These are phyloP conservation scores for Biscogniauxia mediterranea DNA, from an alignment of 2,329 filamentous ascomycete genomes.

Conservation along the genomic window DNA sequence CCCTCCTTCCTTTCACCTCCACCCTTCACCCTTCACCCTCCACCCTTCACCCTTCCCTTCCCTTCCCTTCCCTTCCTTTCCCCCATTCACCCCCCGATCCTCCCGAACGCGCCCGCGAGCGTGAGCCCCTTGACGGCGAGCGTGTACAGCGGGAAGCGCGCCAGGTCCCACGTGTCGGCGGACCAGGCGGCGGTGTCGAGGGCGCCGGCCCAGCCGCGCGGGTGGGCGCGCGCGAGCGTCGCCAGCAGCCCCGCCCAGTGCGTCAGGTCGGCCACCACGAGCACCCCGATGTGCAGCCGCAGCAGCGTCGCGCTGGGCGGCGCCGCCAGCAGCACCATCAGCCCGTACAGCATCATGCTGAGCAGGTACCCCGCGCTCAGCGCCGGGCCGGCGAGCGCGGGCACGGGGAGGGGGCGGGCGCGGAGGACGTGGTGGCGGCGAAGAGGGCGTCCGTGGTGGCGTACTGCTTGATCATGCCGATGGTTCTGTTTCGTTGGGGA, in stretches of 20 bases:
- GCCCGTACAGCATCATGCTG: slow-evolving; percentile 25
- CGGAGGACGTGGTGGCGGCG: slow-evolving; percentile 10
- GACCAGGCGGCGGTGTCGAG: slow-evolving; percentile 15
- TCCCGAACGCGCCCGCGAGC: slow-evolving; percentile 19
- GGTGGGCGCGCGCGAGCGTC: slow-evolving; percentile 19
- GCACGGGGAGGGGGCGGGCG: slow-evolving; percentile 13
- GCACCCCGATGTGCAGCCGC: slow-evolving; percentile 20
- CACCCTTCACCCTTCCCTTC: no score
- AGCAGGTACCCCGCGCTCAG: slow-evolving; percentile 18
- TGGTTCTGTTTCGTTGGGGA: slow-evolving; percentile 11
- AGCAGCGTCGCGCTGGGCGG: slow-evolving; percentile 22
- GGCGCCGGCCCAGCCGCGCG: slow-evolving; percentile 20
- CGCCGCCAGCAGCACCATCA: slow-evolving; percentile 19
- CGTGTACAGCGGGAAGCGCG: slow-evolving; percentile 14
- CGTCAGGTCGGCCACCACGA: slow-evolving; percentile 24
- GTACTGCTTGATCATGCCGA: slow-evolving; percentile 20
- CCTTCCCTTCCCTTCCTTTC: no score
- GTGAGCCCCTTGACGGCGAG: slow-evolving; percentile 22
- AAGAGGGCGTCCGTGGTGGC: slow-evolving; percentile 12
- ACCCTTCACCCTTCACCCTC: background rate
- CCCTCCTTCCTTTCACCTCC: no score
- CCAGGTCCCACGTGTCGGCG: slow-evolving; percentile 13
- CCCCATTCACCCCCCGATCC: slow-evolving; percentile 17
- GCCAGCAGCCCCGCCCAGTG: slow-evolving; percentile 24
- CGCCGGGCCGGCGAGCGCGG: slow-evolving; percentile 14